Evolutionary conservation across 768 basidiomycete genomes (phyloP), one percentile per base, ranked within the genome.

Genomic region (Mycena albidolilacea): DNA sequence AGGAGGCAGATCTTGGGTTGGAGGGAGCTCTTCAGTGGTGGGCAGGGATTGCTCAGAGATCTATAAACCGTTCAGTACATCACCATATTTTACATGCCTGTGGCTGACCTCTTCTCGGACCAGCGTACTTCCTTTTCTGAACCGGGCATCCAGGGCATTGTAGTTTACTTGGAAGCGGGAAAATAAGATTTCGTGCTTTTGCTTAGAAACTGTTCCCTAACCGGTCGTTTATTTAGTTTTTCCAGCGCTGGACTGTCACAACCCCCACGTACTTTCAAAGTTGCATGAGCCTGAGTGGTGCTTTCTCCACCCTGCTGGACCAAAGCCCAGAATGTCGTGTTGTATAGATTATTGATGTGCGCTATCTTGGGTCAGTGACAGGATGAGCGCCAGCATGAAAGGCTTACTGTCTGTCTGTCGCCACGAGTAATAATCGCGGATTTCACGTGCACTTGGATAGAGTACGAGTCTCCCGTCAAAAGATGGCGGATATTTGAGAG

Each of bases 261-360:
- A 9, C 23, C 23, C 21, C 23, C 21, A 54, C 11, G 19, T 69
- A 97, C 97, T 77, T 88, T 88, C 7, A 99, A 86, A 0, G 90
- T 90, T 38, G 90, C 89, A 79, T 98, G 95, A 1, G 97, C 97
- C 70, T 97, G 89, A 3, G 91, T 86, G 1, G 92, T 91, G 1
- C 90, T 91, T 80, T 94, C 85, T 0, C 92, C 93, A n/a, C 92
- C 94, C 77, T 94, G 88, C 55, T 92, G 92, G 0, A 99, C 91
- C 43, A 99, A 88, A 0, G 96, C 94, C 98, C 97, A 99, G 79
- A 99, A 99, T 0, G 85, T 86, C 0, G 98, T 98, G 79, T 99
- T 99, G 84, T 99, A 97, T 30, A 99, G 84, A 80, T 99, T 99
- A 80, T 99, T 99, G 80, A 99, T 93, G 80, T 99, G 98, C 0